Conservation (phyloP, 805 yeast genomes). For the Candida montana region DNA sequence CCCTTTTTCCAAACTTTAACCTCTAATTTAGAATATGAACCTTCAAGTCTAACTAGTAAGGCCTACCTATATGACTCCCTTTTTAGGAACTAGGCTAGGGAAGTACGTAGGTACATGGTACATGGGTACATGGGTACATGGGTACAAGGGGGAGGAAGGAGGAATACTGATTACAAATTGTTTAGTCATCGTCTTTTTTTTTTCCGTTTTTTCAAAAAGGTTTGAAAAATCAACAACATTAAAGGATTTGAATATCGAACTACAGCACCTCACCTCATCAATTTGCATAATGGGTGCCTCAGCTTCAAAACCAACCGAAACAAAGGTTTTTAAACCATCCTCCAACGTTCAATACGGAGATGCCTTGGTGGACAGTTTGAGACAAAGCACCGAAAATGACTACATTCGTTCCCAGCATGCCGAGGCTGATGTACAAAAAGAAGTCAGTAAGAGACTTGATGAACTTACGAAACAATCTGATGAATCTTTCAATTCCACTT, state of each 20-base stretch:
- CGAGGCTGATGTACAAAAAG: constrained; percentile 59
- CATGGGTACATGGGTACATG: no score
- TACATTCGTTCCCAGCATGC: constrained; percentile 66
- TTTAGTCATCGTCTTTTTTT: no score
- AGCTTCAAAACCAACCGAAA: constrained; percentile 53
- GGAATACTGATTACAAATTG: no score
- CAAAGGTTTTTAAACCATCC: constrained; percentile 60
- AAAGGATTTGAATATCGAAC: neutral
- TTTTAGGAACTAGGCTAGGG: no score
- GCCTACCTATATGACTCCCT: no score
- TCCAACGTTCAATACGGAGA: constrained; percentile 67
- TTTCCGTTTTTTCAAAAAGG: neutral
- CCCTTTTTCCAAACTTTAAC: no score
- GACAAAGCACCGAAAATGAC: constrained; percentile 58
- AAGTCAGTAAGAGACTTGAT: constrained; percentile 53
- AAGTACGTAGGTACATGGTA: no score
- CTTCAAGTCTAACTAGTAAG: no score
- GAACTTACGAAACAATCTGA: constrained; percentile 49
- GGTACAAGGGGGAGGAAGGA: no score
- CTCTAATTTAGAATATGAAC: no score
- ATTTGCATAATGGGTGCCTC: constrained; percentile 46
- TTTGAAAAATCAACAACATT: constrained; percentile 1
- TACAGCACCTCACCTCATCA: neutral
- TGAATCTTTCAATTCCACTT: constrained; percentile 44
- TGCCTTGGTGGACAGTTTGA: constrained; percentile 57